Evolutionary conservation across 495 filamentous ascomycete genomes (phyloP).

Genomic region (Cetradonia linearis): DNA sequence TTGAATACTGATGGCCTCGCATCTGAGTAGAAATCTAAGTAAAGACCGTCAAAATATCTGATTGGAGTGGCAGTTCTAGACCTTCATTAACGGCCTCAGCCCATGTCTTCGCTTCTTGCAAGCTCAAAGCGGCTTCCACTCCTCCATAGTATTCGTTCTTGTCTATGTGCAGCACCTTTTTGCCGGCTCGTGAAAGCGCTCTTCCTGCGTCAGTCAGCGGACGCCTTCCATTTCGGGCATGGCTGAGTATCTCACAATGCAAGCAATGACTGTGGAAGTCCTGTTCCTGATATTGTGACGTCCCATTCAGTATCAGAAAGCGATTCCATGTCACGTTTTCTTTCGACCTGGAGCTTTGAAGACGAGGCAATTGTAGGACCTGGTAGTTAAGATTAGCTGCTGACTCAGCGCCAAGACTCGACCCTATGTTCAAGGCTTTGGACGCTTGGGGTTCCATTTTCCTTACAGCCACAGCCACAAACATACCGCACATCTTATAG

Average conservation of each 20-base stretch:
- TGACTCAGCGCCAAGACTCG: conserved; percentile 8
- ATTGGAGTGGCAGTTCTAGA: conserved; percentile 10
- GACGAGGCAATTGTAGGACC: neutral
- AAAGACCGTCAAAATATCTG: neutral
- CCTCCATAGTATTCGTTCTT: conserved; percentile 81
- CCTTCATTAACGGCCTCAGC: conserved; percentile 42
- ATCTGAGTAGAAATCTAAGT: neutral
- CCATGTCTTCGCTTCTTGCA: conserved; percentile 76
- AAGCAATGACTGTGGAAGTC: conserved; percentile 78
- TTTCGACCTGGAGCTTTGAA: neutral
- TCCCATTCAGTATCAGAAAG: conserved; percentile 79
- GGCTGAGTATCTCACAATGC: conserved; percentile 61
- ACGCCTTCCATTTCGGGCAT: conserved; percentile 25
- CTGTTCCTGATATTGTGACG: conserved; percentile 82
- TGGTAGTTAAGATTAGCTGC: neutral
- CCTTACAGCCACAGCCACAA: conserved; percentile 35
- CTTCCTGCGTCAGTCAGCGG: conserved; percentile 66
- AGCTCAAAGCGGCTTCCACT: conserved; percentile 72
- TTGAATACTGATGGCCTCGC: conserved; percentile 1
- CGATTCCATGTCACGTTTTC: conserved; percentile 53
- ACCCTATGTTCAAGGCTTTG: neutral
- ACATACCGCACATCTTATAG: conserved; percentile 29
- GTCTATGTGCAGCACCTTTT: conserved; percentile 87
- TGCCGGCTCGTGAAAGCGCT: conserved; percentile 82
- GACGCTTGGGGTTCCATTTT: conserved; percentile 1